A percentile compares a stretch with the other conserved stretches of the same genome.
Evolutionary conservation across 345 rosid genomes (phyloP).

Genomic region (Rubroshorea leprosula): DNA sequence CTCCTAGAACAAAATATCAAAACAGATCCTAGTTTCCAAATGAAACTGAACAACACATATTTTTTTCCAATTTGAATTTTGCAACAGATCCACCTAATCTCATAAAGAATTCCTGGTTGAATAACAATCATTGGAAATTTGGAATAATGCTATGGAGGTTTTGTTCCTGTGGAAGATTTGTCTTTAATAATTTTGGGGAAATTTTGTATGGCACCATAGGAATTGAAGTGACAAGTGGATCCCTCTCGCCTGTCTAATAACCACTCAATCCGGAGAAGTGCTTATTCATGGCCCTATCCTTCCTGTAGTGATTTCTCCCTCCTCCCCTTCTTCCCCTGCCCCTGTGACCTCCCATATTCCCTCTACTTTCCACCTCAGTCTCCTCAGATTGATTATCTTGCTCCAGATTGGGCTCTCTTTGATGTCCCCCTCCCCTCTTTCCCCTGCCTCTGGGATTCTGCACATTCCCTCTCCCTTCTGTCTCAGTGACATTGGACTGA

Average conservation of each 20-base stretch:
- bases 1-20: background rate
- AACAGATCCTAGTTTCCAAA: background rate
- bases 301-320: conserved; percentile 47
- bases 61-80: too few relatives aligned
- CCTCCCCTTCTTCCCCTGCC: conserved; percentile 66
- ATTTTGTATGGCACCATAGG: too few relatives aligned
- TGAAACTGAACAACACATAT: background rate
- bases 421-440: conserved; percentile 33
- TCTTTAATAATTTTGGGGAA: too few relatives aligned
- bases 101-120: too few relatives aligned
- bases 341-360: conserved; percentile 36
- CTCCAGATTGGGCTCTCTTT: conserved; percentile 18
- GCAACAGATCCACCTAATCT: too few relatives aligned
- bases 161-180: too few relatives aligned
- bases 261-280: conserved; percentile 72
- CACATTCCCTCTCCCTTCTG: conserved; percentile 30
- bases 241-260: conserved; percentile 17
- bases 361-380: conserved; percentile 34
- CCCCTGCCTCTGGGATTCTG: conserved; percentile 43
- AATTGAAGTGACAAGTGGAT: too few relatives aligned
- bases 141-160: too few relatives aligned
- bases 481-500: conserved; percentile 23
- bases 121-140: too few relatives aligned
- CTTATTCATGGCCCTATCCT: conserved; percentile 67
- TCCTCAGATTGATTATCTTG: conserved; percentile 30